Conservation (phyloP, 352 stramenopile species). For the Ophiocytium majus region DNA sequence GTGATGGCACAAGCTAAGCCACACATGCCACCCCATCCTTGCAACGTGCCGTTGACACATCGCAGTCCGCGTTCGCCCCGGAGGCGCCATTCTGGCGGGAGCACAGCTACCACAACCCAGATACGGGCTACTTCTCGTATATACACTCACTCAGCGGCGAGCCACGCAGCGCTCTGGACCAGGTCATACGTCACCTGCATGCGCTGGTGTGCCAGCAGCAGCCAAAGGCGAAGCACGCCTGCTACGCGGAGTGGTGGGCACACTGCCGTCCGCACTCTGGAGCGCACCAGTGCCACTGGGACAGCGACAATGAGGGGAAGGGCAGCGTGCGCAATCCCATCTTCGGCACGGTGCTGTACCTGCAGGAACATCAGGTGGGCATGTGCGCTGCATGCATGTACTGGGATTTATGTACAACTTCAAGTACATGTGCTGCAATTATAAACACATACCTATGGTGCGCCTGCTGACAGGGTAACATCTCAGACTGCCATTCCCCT, state of each 20-base stretch:
- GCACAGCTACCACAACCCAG: conserved; percentile 56
- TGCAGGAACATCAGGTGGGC: conserved; percentile 21
- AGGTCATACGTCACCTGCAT: conserved; percentile 48
- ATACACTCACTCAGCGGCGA: conserved; percentile 51
- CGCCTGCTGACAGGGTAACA: too few relatives aligned
- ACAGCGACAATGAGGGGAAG: conserved; percentile 58
- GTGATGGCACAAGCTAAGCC: not conserved
- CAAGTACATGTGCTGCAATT: too few relatives aligned
- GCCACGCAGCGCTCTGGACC: conserved; percentile 49
- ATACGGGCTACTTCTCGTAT: conserved; percentile 60
- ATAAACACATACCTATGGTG: too few relatives aligned
- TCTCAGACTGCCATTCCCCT: too few relatives aligned
- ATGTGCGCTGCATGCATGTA: too few relatives aligned
- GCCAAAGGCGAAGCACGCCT: conserved; percentile 43
- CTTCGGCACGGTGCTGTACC: conserved; percentile 33
- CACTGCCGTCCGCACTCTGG: conserved; percentile 58
- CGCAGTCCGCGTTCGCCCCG: conserved; percentile 54
- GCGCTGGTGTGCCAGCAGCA: conserved; percentile 5
- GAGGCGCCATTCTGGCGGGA: conserved; percentile 58
- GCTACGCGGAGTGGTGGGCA: conserved; percentile 61
- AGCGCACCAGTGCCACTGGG: conserved; percentile 62
- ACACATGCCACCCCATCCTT: not conserved
- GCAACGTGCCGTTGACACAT: too few relatives aligned
- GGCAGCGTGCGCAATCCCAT: conserved; percentile 59
- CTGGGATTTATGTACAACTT: too few relatives aligned